Evolutionary conservation across 768 basidiomycete species (phyloP).

Genomic region (Cystofilobasidium capitatum): DNA sequence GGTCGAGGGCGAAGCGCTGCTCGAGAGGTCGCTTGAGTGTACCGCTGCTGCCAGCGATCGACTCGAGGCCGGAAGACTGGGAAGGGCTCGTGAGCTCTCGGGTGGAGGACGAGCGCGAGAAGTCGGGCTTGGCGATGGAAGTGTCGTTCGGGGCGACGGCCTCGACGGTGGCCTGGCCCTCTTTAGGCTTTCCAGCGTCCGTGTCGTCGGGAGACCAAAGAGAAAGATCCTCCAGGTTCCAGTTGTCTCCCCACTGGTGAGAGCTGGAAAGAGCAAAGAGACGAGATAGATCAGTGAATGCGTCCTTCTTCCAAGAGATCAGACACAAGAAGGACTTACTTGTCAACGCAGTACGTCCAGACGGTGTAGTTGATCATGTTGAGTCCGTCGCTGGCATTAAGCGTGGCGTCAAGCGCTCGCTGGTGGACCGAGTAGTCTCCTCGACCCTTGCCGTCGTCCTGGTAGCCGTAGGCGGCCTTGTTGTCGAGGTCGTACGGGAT

Average conservation of each 20-base stretch:
- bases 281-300: not conserved
- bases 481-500: constrained; percentile 68
- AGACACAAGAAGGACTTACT: constrained; percentile 31
- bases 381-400: constrained; percentile 63
- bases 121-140: not conserved
- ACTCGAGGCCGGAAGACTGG: not conserved
- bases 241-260: constrained; percentile 87
- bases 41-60: not conserved
- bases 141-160: not conserved
- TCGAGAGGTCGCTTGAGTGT: not conserved
- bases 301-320: not conserved
- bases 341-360: constrained; percentile 82
- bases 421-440: constrained; percentile 72
- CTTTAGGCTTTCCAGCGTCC: not conserved
- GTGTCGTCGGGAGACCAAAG: constrained; percentile 72
- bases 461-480: constrained; percentile 70
- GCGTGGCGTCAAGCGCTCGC: constrained; percentile 73
- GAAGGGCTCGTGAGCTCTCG: not conserved
- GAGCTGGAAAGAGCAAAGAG: constrained; percentile 31
- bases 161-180: not conserved
- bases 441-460: constrained; percentile 51
- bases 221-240: constrained; percentile 93
- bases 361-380: constrained; percentile 70
- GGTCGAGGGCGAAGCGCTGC: constrained; percentile 19
- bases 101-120: not conserved